Base-by-base conservation (phyloP, 495 filamentous ascomycete species). In the Penicillium malachiteum region DNA sequence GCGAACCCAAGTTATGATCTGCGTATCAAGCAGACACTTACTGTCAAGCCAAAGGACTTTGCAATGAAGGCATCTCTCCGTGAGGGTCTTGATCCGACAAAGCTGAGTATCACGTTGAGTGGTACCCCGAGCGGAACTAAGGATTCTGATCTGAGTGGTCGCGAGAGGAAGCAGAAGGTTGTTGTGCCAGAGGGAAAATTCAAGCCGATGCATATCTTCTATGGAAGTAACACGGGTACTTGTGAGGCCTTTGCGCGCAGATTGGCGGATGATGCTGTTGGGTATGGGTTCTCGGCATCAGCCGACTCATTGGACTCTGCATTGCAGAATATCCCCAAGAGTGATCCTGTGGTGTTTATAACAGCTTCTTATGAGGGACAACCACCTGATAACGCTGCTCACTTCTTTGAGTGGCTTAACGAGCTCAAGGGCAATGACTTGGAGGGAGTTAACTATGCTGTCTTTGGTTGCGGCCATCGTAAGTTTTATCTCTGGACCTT, bases 11-110 rank as follows among this genome's bases (percentile, higher is more conserved):
- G 57, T 26, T 88, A 88, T 56, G 63, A 73, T 37, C 58, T 87
- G 7, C 76, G 77, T 54, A 70, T 88, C 59, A 88, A 87, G 65
- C 81, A 88, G 65, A 89, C 87, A 0, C 72, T 91, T 9, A 91
- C 88, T 0, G 81, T 89, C 66, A 94, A 92, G 66, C 90, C 90
- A 0, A 84, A 86, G 50, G 83, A 81, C 43, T 87, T 92, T 66
- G 78, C 78, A 46, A 89, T 94, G 75, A 82, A 77, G 21, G 88
- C 87, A 7, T 78, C 68, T 1, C 68, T 88, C 0, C 76, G 88
- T 8, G 66, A 83, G 26, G 81, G 83, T 0, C 62, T 86, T 32
- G 80, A 84, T 12, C 75, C 84, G 3, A 82, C 80, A 0, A 71
- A 78, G 6, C 73, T 91, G 5, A 82, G 84, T 57, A 72, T 76